Base-by-base conservation (phyloP, 352 stramenopile species). In the Pythium utonaiense region DNA sequence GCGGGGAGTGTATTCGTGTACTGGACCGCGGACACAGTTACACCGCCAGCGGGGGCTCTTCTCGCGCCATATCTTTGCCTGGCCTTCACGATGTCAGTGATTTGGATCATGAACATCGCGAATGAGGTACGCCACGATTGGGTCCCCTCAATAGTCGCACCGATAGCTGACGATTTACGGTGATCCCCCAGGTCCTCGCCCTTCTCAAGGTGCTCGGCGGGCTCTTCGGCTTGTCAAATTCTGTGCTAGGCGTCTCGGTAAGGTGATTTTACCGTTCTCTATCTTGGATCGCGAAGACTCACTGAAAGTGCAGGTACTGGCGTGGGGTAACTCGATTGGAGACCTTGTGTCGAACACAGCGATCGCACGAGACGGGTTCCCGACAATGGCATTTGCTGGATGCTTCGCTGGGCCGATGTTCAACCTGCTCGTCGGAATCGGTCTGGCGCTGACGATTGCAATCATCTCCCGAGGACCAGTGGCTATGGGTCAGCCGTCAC, bases 41-140 rank as follows among this genome's bases (percentile, higher is more conserved):
- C 28, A 40, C 83, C 83, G 25, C 83, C 83, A 1, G 61, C 76
- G 48, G 81, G 80, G n/a, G 61, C 53, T 48, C 53, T 62, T 6
- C 53, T 91, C 12, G 70, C 73, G 5, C 79, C 82, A 34, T 90
- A 86, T 24, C 73, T 93, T 33, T 79, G 64, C 27, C 60, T 90
- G n/a, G 83, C 76, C 16, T 93, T 93, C 49, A 71, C 84, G 22
- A 93, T 93, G 81, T 93, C 83, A 3, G 78, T 93, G 38, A 77
- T 91, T 55, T 93, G 83, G 83, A 93, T 93, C 64, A 91, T 91
- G 81, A 90, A 87, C 21, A 90, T 93, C 48, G 83, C 83, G 7
- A 81, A 88, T 31, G 83, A 93, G 63, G 80, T 83, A 48, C 22
- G 64, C 45, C 10, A 9, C 2, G 12, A 24, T 8, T 6, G 36